phyloP scores from a whole-genome alignment of 768 basidiomycete genomes.

The Rhizopogon rudus region DNA sequence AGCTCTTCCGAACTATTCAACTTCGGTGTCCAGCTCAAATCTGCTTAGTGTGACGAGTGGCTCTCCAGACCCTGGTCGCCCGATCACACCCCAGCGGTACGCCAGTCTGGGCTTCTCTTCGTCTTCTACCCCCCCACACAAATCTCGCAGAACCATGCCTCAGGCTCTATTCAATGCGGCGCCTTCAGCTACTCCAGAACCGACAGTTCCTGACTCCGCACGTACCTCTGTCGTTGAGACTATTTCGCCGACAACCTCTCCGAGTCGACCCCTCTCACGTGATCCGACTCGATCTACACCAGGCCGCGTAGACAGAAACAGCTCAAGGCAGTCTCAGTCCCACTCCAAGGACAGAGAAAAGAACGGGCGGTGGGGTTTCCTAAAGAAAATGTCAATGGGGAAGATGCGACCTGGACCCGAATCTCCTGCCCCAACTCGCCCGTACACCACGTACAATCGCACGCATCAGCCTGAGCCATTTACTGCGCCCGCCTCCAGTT shows the following conservation, averaged over 20 bases:
- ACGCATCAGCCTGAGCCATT: slow-evolving; percentile 9
- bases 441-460: slow-evolving; percentile 28
- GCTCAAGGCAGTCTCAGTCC: slow-evolving; percentile 12
- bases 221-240: slow-evolving; percentile 16
- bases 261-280: slow-evolving; percentile 17
- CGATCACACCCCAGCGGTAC: slow-evolving; percentile 49
- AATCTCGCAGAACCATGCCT: slow-evolving; percentile 35
- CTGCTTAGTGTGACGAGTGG: slow-evolving; percentile 35
- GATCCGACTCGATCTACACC: slow-evolving; percentile 9
- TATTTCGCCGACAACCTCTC: slow-evolving; percentile 23
- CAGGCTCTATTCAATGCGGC: slow-evolving; percentile 49
- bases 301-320: slow-evolving; percentile 21
- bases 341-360: slow-evolving; percentile 47
- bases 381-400: slow-evolving; percentile 99
- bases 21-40: slow-evolving; percentile 70
- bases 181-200: slow-evolving; percentile 29
- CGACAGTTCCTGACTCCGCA: slow-evolving; percentile 6
- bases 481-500: slow-evolving; percentile 17
- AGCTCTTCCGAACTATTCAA: slow-evolving; percentile 44
- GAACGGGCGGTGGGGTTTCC: slow-evolving; percentile 85
- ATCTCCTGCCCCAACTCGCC: slow-evolving; percentile 35
- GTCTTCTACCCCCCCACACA: slow-evolving; percentile 30
- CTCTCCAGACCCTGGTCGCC: slow-evolving; percentile 30
- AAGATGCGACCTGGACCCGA: slow-evolving; percentile 65
- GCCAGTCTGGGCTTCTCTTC: slow-evolving; percentile 59